phyloP scores from a whole-genome alignment of 2,329 filamentous ascomycete genomes.

The Lasiodiplodia hormozganensis region DNA sequence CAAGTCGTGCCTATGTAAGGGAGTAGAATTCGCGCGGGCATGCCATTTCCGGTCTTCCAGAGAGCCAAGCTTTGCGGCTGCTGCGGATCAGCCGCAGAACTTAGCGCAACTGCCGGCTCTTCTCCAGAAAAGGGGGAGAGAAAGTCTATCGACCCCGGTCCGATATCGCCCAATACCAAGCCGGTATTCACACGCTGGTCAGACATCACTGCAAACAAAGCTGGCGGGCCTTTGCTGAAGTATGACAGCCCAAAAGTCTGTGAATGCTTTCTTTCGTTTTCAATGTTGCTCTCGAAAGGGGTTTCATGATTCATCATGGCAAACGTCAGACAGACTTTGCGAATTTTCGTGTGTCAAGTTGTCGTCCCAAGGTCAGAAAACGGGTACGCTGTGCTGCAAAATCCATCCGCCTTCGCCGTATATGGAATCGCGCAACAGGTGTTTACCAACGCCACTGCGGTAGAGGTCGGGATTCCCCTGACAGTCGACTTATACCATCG shows the following conservation, averaged over 20 bases:
- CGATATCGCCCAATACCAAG: not conserved
- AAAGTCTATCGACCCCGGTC: not conserved
- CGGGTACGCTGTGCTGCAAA: not conserved
- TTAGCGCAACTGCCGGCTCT: not conserved
- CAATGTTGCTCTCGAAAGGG: not conserved
- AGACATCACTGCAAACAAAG: not conserved
- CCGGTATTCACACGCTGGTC: not conserved
- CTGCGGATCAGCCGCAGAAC: constrained; percentile 22
- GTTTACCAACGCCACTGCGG: not conserved
- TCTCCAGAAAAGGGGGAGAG: not conserved
- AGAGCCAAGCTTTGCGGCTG: constrained; percentile 22
- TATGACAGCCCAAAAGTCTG: not conserved
- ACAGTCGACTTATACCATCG: not conserved
- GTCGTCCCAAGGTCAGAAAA: not conserved
- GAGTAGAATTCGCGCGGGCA: not conserved
- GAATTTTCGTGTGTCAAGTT: not conserved
- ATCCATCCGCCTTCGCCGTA: not conserved
- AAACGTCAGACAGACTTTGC: not conserved
- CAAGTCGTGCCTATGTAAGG: not conserved
- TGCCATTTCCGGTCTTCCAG: not conserved
- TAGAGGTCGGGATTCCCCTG: not conserved
- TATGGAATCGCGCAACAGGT: not conserved
- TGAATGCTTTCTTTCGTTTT: not conserved
- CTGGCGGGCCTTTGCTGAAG: not conserved
- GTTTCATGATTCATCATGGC: not conserved